Evolutionary conservation across 306 rosid genomes (phyloP), one percentile per base, ranked within the genome.

Genomic region (Dalbergia cochinchinensis): DNA sequence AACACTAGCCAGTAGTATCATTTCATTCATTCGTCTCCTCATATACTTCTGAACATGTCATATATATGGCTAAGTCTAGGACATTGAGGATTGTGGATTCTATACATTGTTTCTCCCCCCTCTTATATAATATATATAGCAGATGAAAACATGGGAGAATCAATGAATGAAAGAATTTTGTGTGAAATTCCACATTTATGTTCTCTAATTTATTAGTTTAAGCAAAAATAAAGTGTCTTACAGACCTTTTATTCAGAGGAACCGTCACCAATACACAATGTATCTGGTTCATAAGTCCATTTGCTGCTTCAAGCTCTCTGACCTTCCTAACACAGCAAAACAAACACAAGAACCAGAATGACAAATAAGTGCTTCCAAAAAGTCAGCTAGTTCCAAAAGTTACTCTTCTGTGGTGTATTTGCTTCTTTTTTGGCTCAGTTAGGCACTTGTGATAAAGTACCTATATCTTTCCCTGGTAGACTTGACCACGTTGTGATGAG

Each of bases 401-500:
- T 50, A 61, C 71, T 16, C 48, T 39, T 53, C 9, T 16, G 5
- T 37, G 61, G 16, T 6, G 37, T 11, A 50, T 51, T 64, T 64
- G 42, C 37, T 42, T 19, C 19, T 9, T 37, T 37, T 37, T 34
- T 51, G 50, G 71, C 19, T 65, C 42, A 13, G 19, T 10, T 66
- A 15, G 14, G 11, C 65, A 64, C 26, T 77, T 37, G 0, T 53
- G 54, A 41, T 8, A 19, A 68, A 44, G 22, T 44, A 31, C 4
- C 31, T 16, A 10, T 13, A 12, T 37, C 18, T 19, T 61, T 81
- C 73, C 85, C 58, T 0, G 12, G 51, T 44, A 42, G 78, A 71
- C 13, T 64, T 37, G 69, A 72, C 47, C 86, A 83, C 14, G 82
- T 83, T 83, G 86, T 83, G 86, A 83, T 83, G 79, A 77, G 79